Base-by-base conservation (phyloP, 2,329 filamentous ascomycete species). In the Cercospora sojina region DNA sequence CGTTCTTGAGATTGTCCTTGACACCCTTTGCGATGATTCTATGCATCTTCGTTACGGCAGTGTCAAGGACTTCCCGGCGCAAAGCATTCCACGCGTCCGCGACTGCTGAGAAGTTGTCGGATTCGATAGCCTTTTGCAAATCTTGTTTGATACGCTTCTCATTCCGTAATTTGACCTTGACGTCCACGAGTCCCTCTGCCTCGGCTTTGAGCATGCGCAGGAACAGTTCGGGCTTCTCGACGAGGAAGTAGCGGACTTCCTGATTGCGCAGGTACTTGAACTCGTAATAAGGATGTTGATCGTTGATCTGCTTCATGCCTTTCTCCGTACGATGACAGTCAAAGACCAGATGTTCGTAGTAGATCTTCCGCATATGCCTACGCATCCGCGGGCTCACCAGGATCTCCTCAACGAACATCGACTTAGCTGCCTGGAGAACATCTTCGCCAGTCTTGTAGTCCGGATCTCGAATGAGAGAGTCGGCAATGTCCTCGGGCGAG, bases 141-240 rank as follows among this genome's bases (percentile, higher is more conserved):
- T 90, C 88, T 59, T 88, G 86, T 65, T 88, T 88, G 82, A 97
- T 93, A 35, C 90, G 86, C 6, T 89, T 87, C 72, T 91, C 89
- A 64, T 90, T 88, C 73, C 92, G 88, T 77, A 98, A 86, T 13
- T 86, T 86, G 18, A 98, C 87, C 72, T 87, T 89, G 63, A 99
- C 91, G 66, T 96, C 92, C 13, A 99, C 86, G 1, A 99, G 83
- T 2, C 94, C 93, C 77, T 99, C 95, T 74, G 95, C 91, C 78
- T 99, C 95, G 1, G 95, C 95, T 77, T 93, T 96, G 78, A 98
- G 88, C 95, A 99, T 99, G 80, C 96, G 94, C 64, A 99, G 82
- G 77, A 95, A 99, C 27, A 97, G 83, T 70, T 97, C 93, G 1
- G 95, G 95, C 62, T 91, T 89, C 61, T 88, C 87, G 2, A 92